phyloP scores from a whole-genome alignment of 2,329 filamentous ascomycete species.

The Aspergillus sojae region DNA sequence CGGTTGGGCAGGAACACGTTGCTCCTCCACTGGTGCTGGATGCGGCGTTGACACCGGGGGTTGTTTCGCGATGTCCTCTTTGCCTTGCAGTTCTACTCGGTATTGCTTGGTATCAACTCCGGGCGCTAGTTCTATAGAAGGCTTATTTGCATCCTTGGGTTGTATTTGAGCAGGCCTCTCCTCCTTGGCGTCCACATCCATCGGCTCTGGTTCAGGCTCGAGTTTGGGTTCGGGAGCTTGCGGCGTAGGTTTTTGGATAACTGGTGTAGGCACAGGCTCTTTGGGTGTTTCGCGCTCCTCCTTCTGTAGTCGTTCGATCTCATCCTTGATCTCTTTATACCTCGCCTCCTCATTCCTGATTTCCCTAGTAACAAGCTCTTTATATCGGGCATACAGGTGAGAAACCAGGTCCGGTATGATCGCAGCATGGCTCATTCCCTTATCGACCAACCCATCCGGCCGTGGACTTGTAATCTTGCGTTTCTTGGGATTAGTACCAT shows the following conservation, averaged over 20 bases:
- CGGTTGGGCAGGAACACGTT: slow-evolving; percentile 7
- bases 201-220: slow-evolving; percentile 25
- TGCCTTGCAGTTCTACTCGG: slow-evolving; percentile 12
- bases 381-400: slow-evolving; percentile 75
- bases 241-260: slow-evolving; percentile 8
- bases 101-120: slow-evolving; percentile 9
- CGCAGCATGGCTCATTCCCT: slow-evolving; percentile 63
- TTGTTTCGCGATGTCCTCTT: slow-evolving; percentile 14
- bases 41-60: slow-evolving; percentile 7
- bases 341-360: slow-evolving; percentile 74
- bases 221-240: slow-evolving; percentile 16
- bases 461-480: slow-evolving; percentile 71
- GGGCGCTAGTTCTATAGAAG: slow-evolving; percentile 9
- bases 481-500: slow-evolving; percentile 62
- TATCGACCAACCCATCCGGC: slow-evolving; percentile 65
- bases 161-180: slow-evolving; percentile 17
- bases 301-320: slow-evolving; percentile 70
- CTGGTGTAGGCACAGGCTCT: slow-evolving; percentile 7
- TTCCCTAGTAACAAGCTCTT: slow-evolving; percentile 67
- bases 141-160: slow-evolving; percentile 7
- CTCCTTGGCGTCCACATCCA: slow-evolving; percentile 34
- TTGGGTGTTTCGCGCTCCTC: slow-evolving; percentile 54
- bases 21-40: slow-evolving; percentile 5
- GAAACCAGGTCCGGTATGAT: slow-evolving; percentile 72
- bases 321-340: slow-evolving; percentile 64